phyloP scores from a whole-genome alignment of 495 filamentous ascomycete genomes.

The Annulohypoxylon nitens region DNA sequence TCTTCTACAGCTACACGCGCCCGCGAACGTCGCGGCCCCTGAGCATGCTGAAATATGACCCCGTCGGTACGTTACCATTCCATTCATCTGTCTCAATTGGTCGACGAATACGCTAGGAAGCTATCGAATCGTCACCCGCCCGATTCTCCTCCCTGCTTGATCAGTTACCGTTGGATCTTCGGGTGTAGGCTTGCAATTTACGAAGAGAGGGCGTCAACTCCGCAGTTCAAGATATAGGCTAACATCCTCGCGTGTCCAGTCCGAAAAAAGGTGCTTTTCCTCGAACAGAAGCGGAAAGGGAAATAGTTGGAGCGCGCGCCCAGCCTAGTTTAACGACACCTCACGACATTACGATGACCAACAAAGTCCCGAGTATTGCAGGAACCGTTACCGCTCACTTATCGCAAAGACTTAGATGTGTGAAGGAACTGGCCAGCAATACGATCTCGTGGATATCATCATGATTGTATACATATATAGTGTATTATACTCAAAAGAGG shows the following conservation, averaged over 20 bases:
- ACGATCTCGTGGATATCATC: constrained; percentile 2
- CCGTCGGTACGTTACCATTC: constrained; percentile 78
- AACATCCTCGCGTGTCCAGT: constrained; percentile 59
- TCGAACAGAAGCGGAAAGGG: constrained; percentile 81
- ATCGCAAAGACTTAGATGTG: constrained; percentile 1
- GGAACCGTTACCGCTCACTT: background rate
- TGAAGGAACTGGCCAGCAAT: background rate
- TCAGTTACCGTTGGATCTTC: background rate
- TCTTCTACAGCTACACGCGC: constrained; percentile 89
- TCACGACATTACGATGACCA: constrained; percentile 15
- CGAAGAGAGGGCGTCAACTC: background rate
- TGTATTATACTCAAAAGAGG: constrained; percentile 39
- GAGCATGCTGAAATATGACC: constrained; percentile 99
- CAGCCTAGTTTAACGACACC: constrained; percentile 25
- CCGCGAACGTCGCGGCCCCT: constrained; percentile 84
- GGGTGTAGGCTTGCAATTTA: background rate
- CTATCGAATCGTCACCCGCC: background rate
- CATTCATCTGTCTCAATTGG: background rate
- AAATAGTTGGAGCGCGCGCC: constrained; percentile 43
- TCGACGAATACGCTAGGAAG: background rate
- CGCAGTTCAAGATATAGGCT: no score
- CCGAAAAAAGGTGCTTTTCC: constrained; percentile 90
- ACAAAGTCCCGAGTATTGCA: background rate
- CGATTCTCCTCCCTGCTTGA: background rate
- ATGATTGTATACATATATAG: constrained; percentile 31